phyloP scores from a whole-genome alignment of 495 filamentous ascomycete species.

The Usnea hakonensis region DNA sequence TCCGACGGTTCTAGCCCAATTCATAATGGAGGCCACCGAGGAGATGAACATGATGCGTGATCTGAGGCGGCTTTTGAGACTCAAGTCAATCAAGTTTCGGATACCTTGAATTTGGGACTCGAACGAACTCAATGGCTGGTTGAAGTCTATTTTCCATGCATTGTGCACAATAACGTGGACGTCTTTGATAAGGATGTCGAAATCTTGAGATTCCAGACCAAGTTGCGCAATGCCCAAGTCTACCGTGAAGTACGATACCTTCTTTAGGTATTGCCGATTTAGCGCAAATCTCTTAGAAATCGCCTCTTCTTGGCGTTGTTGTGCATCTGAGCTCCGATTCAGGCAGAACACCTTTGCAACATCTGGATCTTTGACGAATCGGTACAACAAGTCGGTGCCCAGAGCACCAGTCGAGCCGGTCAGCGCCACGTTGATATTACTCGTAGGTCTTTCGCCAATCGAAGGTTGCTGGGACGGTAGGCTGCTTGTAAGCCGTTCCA shows the following conservation, averaged over 20 bases:
- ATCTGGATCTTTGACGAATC: conserved; percentile 20
- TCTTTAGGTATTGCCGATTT: not conserved
- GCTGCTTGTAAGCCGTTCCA: no score
- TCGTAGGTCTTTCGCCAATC: no score
- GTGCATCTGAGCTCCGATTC: conserved; percentile 32
- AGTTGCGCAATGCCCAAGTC: conserved; percentile 5
- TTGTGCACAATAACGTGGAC: conserved; percentile 31
- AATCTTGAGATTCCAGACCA: conserved; percentile 16
- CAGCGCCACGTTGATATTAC: no score
- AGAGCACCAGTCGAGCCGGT: conserved; percentile 37
- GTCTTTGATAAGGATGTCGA: conserved; percentile 16
- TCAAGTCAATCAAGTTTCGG: conserved; percentile 22
- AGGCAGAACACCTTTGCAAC: conserved; percentile 31
- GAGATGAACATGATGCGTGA: conserved; percentile 47
- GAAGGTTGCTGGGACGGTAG: no score
- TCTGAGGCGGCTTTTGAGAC: conserved; percentile 9
- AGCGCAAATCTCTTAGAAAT: not conserved
- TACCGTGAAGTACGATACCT: conserved; percentile 11
- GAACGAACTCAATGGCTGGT: conserved; percentile 28
- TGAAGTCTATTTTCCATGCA: conserved; percentile 38
- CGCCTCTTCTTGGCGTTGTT: conserved; percentile 24
- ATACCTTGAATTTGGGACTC: conserved; percentile 22
- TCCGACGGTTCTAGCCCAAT: not conserved
- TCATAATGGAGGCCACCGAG: conserved; percentile 34
- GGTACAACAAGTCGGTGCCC: conserved; percentile 29